phyloP scores from a whole-genome alignment of 2,329 filamentous ascomycete genomes.

The Dichotomopilus funicola region DNA sequence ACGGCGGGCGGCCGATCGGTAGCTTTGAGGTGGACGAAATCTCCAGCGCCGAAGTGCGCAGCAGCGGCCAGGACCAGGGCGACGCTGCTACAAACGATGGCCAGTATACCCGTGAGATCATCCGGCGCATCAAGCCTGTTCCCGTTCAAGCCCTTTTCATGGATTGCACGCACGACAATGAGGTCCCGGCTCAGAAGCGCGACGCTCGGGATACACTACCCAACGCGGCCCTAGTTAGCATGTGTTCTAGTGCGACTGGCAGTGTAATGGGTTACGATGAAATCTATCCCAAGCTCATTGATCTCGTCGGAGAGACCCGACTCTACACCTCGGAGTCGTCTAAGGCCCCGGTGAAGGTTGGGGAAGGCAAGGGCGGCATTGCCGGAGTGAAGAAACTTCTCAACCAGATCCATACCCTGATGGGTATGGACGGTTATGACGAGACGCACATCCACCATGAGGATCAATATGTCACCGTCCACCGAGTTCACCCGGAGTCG shows the following conservation, averaged over 20 bases:
- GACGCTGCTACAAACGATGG: slow-evolving; percentile 27
- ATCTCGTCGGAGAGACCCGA: slow-evolving; percentile 83
- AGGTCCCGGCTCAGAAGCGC: slow-evolving; percentile 89
- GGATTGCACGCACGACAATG: slow-evolving; percentile 99
- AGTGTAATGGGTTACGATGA: slow-evolving; percentile 99
- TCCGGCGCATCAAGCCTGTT: slow-evolving; percentile 77
- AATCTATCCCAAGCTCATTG: slow-evolving; percentile 87
- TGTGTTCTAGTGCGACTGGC: slow-evolving; percentile 91
- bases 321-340: slow-evolving; percentile 76
- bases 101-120: slow-evolving; percentile 50
- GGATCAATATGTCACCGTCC: slow-evolving; percentile 91
- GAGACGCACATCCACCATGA: slow-evolving; percentile 97
- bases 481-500: slow-evolving; percentile 86
- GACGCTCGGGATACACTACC: slow-evolving; percentile 90
- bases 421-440: slow-evolving; percentile 91
- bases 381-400: slow-evolving; percentile 85
- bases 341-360: slow-evolving; percentile 51
- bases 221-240: slow-evolving; percentile 86
- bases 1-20: slow-evolving; percentile 89
- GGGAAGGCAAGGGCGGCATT: slow-evolving; percentile 74
- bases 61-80: slow-evolving; percentile 21
- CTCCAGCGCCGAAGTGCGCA: slow-evolving; percentile 49
- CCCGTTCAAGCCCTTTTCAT: slow-evolving; percentile 94
- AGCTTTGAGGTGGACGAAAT: slow-evolving; percentile 94
- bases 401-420: slow-evolving; percentile 89